Base-by-base conservation (phyloP, 768 basidiomycete genomes). In the Trametes maxima region DNA sequence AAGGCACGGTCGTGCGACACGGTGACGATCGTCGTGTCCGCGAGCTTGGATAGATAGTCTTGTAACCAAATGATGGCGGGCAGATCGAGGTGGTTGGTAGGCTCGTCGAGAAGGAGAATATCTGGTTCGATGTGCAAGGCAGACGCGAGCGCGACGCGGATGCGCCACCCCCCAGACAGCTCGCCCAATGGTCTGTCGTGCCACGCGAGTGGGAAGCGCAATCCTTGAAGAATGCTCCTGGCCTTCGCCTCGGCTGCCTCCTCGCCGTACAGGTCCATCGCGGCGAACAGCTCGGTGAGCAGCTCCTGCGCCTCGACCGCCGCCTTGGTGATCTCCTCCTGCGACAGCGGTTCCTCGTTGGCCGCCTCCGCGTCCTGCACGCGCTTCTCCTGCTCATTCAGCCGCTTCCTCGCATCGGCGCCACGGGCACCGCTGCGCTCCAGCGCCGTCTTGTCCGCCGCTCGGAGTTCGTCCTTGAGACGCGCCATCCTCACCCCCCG, bases 71-170 rank as follows among this genome's bases (percentile, higher is more conserved):
- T 54, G 74, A 99, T 99, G 21, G 94, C 95, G 65, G 85, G 89
- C 94, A 97, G 95, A 73, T 97, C 95, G 82, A 97, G 85, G 76
- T 98, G 95, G 74, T 97, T 98, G 37, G 95, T 98, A 51, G 95
- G 94, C 75, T 96, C 94, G 73, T 95, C 94, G 42, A 95, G 84
- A 19, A 97, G 80, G 24, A 98, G 82, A 72, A 98, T 88, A 75
- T 97, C 49, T 95, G 96, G 74, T 92, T 92, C 71, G 82, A 76
- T 96, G 92, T 46, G 96, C 90, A 73, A 96, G 96, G 11, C 98
- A 93, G 66, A 98, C 94, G 62, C 93, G 16, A 69, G 61, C 33
- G 49, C 51, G 25, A 25, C 51, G 5, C 56, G 57, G 49, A 63
- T 63, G 39, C 62, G 51, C 62, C 62, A 63, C 1, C 62, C 62